Base-by-base conservation (phyloP, 2,329 filamentous ascomycete species). In the Colletotrichum paranaense region DNA sequence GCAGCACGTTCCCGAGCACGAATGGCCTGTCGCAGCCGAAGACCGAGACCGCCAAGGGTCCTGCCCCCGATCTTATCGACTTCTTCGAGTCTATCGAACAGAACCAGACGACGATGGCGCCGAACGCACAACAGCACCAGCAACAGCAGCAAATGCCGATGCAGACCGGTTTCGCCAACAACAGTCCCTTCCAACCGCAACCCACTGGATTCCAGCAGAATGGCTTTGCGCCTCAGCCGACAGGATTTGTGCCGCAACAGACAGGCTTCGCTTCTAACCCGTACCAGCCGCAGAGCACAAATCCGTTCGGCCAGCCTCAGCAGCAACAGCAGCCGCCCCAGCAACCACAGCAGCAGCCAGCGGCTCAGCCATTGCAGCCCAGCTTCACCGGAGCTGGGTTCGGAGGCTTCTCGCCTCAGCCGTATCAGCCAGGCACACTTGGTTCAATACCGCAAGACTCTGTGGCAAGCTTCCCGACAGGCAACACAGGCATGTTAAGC, bases 71-170 rank as follows among this genome's bases (percentile, higher is more conserved):
- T 85, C 87, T 97, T 74, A 98, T 97, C 80, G 97, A 96, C 85
- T 98, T 97, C 83, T 98, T 98, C 81, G 96, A 93, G 79, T 95
- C 95, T 6, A 98, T 97, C 78, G 95, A 98, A 79, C 92, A 95
- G 80, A 95, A 95, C 76, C 95, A 97, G 81, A 94, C 94, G 64
- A 87, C 92, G 1, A 90, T 94, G 87, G 87, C 83, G 1, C 82
- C 85, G 64, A 82, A 81, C 26, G 78, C 79, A 30, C 80, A 83
- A 49, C 77, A 83, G 52, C 83, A 76, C 28, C 67, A 80, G 75
- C 68, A 77, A 62, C 75, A 81, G 30, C 85, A 85, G 73, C 77
- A 78, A 46, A 72, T 76, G 32, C 73, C 75, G 1, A 74, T 77
- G 56, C 76, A 76, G 68, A 79, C 78, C 4, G 78, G 78, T 4